These are phyloP conservation scores for Phytophthora agathidicida DNA, from an alignment of 352 stramenopile species.

Conservation along the genomic window DNA sequence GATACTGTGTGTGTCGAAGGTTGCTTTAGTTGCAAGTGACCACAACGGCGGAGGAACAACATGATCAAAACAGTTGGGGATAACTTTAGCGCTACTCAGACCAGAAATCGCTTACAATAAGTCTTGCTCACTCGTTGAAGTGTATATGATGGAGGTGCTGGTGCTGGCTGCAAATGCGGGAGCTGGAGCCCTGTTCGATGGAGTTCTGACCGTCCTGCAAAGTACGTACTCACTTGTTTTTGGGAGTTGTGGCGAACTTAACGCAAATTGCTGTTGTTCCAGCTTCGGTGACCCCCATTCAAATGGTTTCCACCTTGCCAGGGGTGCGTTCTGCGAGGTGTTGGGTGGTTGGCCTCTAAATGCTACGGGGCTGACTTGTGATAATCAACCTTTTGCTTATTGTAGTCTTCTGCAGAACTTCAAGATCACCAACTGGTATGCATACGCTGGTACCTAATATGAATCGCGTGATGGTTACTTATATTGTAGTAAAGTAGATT, in stretches of 20 bases:
- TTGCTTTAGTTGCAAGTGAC: too few species aligned
- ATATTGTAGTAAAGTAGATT: conserved; percentile 14
- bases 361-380: too few species aligned
- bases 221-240: conserved; percentile 19
- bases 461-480: too few species aligned
- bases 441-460: too few species aligned
- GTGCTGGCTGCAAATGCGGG: conserved; percentile 34
- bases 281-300: conserved; percentile 28
- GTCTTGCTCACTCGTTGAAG: too few species aligned
- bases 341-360: too few species aligned
- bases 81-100: conserved; percentile 15
- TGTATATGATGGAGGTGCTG: conserved; percentile 42
- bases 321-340: conserved; percentile 17
- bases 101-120: conserved; percentile 2
- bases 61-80: too few species aligned
- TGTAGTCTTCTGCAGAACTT: conserved; percentile 16
- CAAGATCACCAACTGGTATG: conserved; percentile 38
- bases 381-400: neutral
- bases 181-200: conserved; percentile 26
- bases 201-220: conserved; percentile 31
- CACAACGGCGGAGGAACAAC: too few species aligned
- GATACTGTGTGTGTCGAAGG: too few species aligned
- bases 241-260: neutral
- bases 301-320: conserved; percentile 38
- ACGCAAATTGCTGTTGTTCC: neutral